Evolutionary conservation across 345 rosid genomes (phyloP).

Genomic region (Psidium guajava): DNA sequence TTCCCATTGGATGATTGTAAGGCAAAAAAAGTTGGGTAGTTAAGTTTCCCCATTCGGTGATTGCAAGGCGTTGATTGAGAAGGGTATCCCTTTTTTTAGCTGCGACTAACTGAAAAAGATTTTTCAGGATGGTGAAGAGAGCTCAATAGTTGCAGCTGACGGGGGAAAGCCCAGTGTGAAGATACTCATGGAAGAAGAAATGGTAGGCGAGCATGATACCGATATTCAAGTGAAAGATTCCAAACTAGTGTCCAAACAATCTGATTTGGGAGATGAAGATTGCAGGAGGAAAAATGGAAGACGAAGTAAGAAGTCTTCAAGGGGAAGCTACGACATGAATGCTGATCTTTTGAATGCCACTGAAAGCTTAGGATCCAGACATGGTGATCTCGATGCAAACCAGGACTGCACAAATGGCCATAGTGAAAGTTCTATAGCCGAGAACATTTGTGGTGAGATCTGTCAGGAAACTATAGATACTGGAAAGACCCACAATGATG

Average conservation of each 20-base stretch:
- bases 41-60: background rate
- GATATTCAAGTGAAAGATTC: conserved; percentile 26
- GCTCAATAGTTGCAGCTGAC: conserved; percentile 3
- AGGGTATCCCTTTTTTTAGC: background rate
- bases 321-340: conserved; percentile 42
- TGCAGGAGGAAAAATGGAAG: conserved; percentile 34
- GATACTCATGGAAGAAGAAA: conserved; percentile 90
- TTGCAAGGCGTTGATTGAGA: background rate
- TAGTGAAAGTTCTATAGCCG: conserved; percentile 50
- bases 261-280: conserved; percentile 35
- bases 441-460: conserved; percentile 55
- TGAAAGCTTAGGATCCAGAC: conserved; percentile 17
- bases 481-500: conserved; percentile 19
- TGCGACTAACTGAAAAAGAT: background rate
- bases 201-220: conserved; percentile 32
- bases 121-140: conserved; percentile 48
- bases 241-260: conserved; percentile 28
- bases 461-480: conserved; percentile 36
- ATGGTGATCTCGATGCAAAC: conserved; percentile 14
- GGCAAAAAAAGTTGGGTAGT: background rate
- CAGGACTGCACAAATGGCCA: conserved; percentile 23
- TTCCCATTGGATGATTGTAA: background rate
- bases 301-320: conserved; percentile 35
- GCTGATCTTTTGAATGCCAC: conserved; percentile 21
- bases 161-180: conserved; percentile 66